phyloP scores from a whole-genome alignment of 768 basidiomycete genomes.

The Termitomyces sp. region DNA sequence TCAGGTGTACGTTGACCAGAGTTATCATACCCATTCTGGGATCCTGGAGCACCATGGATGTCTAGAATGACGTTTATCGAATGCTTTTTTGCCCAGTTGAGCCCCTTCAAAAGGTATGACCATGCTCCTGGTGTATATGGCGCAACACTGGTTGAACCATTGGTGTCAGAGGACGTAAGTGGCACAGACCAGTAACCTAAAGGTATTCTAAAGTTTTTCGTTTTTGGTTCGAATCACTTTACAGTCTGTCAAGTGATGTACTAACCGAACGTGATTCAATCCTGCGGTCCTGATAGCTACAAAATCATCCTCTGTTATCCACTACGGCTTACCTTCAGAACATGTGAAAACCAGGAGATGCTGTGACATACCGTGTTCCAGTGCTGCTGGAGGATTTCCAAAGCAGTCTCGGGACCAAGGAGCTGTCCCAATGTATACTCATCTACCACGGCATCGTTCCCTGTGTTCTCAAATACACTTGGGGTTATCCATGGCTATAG shows the following conservation, averaged over 20 bases:
- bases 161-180: constrained; percentile 48
- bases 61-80: constrained; percentile 70
- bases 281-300: constrained; percentile 58
- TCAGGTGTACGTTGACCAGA: constrained; percentile 57
- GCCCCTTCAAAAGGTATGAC: constrained; percentile 59
- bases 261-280: constrained; percentile 65
- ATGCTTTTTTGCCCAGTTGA: constrained; percentile 60
- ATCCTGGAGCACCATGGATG: constrained; percentile 69
- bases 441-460: constrained; percentile 50
- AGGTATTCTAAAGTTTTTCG: constrained; percentile 45
- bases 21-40: constrained; percentile 70
- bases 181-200: constrained; percentile 81
- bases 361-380: constrained; percentile 45
- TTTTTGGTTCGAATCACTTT: not conserved
- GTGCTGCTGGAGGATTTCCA: constrained; percentile 41
- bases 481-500: constrained; percentile 75
- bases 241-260: not conserved
- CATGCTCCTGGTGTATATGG: constrained; percentile 65
- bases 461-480: constrained; percentile 61
- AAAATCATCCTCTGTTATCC: constrained; percentile 72
- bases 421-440: constrained; percentile 58
- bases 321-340: constrained; percentile 20
- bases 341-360: not conserved
- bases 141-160: constrained; percentile 33
- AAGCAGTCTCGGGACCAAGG: constrained; percentile 38